Evolutionary conservation across 129 eudicot genomes (phyloP).

Genomic region (Calendula officinalis): DNA sequence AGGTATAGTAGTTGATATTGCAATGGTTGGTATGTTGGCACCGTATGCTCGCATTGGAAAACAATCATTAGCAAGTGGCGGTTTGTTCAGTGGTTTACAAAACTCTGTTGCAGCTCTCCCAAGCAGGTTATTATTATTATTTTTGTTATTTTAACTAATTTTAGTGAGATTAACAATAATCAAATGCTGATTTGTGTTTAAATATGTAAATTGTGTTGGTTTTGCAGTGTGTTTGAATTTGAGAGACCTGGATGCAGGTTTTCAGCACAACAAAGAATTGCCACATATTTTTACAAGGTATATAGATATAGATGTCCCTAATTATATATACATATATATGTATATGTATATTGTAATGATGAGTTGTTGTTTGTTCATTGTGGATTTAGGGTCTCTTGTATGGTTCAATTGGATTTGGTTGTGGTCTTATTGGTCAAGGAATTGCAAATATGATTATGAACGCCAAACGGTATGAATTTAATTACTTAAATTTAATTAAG

Average conservation of each 20-base stretch:
- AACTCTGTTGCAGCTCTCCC: constrained; percentile 74
- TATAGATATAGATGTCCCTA: background rate
- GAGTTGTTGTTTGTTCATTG: constrained; percentile 16
- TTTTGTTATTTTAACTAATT: background rate
- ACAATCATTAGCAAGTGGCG: constrained; percentile 57
- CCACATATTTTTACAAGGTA: constrained; percentile 93
- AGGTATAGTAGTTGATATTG: constrained; percentile 88
- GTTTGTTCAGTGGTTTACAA: constrained; percentile 52
- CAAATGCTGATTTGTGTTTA: background rate
- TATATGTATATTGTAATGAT: constrained; percentile 11
- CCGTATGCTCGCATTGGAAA: constrained; percentile 92
- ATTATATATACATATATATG: constrained; percentile 1
- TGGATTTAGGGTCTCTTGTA: constrained; percentile 74
- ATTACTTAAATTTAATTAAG: no score
- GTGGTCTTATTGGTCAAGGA: constrained; percentile 95
- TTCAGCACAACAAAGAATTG: constrained; percentile 77
- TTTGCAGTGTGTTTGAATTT: constrained; percentile 84
- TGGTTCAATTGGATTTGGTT: constrained; percentile 93
- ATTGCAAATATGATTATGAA: constrained; percentile 95
- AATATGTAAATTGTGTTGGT: background rate
- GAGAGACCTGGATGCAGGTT: constrained; percentile 89
- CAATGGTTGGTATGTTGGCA: constrained; percentile 93
- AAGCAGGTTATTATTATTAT: constrained; percentile 59
- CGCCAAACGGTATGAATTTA: constrained; percentile 62
- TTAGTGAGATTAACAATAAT: background rate